Evolutionary conservation across 2,329 filamentous ascomycete species (phyloP).

Genomic region (Aspergillus clavatus): DNA sequence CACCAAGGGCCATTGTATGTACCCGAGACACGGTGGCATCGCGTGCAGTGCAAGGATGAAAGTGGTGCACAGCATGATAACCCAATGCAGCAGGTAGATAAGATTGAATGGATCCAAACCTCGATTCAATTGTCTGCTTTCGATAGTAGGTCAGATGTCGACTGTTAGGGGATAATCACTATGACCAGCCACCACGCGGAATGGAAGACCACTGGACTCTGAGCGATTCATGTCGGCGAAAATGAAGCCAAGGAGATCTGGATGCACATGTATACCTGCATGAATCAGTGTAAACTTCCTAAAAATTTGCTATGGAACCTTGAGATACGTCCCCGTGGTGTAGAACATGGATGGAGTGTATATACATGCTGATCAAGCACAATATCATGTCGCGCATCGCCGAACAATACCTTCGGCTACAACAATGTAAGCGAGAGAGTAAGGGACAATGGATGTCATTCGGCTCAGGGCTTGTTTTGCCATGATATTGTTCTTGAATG

Average conservation of each 20-base stretch:
- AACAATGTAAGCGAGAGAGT: too few relatives aligned
- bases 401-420: background rate
- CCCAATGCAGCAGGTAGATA: constrained; percentile 5
- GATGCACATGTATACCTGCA: too few relatives aligned
- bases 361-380: background rate
- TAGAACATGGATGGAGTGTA: background rate
- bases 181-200: background rate
- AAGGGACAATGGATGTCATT: background rate
- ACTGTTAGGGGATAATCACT: too few relatives aligned
- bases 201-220: too few relatives aligned
- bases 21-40: constrained; percentile 4
- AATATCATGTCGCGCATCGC: background rate
- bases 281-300: too few relatives aligned
- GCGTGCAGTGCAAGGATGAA: constrained; percentile 9
- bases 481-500: background rate
- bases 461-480: background rate
- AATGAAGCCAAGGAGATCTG: too few relatives aligned
- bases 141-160: too few relatives aligned
- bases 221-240: too few relatives aligned
- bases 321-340: too few relatives aligned
- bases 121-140: background rate
- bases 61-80: constrained; percentile 4
- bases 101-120: too few relatives aligned
- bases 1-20: background rate
- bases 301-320: too few relatives aligned